Evolutionary conservation across 2,329 filamentous ascomycete genomes (phyloP).

Genomic region (Diaporthe aspalathi): DNA sequence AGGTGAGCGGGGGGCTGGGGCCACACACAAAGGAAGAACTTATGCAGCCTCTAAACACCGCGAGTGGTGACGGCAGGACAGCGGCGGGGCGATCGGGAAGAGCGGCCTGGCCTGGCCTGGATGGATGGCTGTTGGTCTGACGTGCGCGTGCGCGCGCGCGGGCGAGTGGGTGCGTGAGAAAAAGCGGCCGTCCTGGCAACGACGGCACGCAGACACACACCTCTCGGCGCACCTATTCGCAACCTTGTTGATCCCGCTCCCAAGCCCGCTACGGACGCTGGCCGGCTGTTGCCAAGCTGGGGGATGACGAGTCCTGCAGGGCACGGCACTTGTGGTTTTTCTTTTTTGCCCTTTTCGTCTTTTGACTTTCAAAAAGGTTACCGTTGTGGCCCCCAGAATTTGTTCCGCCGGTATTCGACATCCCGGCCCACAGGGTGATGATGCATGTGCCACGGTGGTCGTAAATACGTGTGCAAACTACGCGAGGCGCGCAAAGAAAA

Average conservation of each 20-base stretch:
- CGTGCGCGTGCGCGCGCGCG: background rate
- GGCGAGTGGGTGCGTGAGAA: conserved; percentile 1
- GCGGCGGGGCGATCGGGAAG: conserved; percentile 6
- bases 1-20: background rate
- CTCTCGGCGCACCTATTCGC: too few species aligned
- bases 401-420: background rate
- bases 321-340: conserved; percentile 8
- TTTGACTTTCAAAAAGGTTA: background rate
- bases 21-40: background rate
- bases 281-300: conserved; percentile 17
- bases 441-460: background rate
- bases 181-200: conserved; percentile 6
- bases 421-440: background rate
- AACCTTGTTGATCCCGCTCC: background rate
- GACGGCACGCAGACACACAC: too few species aligned
- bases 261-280: conserved; percentile 21
- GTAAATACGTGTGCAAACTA: conserved; percentile 23
- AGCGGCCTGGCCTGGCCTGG: background rate
- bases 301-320: conserved; percentile 17
- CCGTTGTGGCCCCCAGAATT: background rate
- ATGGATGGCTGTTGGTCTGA: too few species aligned
- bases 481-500: background rate
- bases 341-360: too few species aligned
- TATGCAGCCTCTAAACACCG: background rate
- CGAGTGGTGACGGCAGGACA: conserved; percentile 13